Conservation (phyloP, 177 flowering plant genomes). For the Vitis hybrid region DNA sequence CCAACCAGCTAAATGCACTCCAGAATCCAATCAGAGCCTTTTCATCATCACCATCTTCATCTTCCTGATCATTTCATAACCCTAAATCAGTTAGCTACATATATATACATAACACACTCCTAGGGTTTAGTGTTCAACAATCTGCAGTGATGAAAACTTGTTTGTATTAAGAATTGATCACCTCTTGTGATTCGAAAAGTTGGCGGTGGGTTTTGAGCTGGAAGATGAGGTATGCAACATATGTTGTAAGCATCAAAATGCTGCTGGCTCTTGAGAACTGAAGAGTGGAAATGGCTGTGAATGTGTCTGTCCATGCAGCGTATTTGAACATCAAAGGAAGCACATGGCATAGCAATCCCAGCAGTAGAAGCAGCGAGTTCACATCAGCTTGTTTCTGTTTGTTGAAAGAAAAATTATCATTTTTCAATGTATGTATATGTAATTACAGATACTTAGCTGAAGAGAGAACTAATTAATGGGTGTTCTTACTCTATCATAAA, state of each 20-base stretch:
- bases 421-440: no score
- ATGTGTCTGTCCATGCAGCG: slow-evolving; percentile 11
- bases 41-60: slow-evolving; percentile 33
- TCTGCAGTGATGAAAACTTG: not conserved
- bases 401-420: not conserved
- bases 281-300: slow-evolving; percentile 35
- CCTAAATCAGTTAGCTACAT: not conserved
- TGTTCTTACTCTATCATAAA: slow-evolving; percentile 66
- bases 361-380: slow-evolving; percentile 60
- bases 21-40: slow-evolving; percentile 39
- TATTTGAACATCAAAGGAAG: slow-evolving; percentile 60
- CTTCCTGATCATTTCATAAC: slow-evolving; percentile 12
- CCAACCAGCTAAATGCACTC: slow-evolving; percentile 42
- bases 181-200: slow-evolving; percentile 71
- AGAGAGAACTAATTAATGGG: not conserved
- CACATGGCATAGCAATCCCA: slow-evolving; percentile 73
- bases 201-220: slow-evolving; percentile 82
- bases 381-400: slow-evolving; percentile 88
- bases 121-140: not conserved
- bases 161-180: slow-evolving; percentile 10
- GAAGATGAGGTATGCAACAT: slow-evolving; percentile 72
- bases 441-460: no score
- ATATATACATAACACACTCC: not conserved
- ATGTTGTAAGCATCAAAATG: slow-evolving; percentile 77
- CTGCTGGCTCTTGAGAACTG: slow-evolving; percentile 75